A percentile compares a stretch with the other conserved stretches of the same genome.
Evolutionary conservation across 2,329 filamentous ascomycete genomes (phyloP).

Genomic region (Basipetospora sp.): DNA sequence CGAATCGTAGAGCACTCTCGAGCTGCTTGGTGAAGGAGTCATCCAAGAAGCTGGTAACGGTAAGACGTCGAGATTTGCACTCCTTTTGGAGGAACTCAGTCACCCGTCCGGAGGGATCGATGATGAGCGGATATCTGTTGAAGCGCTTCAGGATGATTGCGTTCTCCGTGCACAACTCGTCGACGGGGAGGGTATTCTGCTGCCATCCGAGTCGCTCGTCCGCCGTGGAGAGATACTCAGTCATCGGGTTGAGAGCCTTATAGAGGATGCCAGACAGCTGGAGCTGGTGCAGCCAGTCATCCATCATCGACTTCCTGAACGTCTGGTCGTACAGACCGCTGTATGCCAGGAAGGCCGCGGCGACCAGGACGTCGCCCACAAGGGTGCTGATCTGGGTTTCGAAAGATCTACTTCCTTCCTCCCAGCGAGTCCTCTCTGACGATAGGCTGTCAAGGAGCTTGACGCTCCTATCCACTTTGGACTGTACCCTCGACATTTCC

Average conservation of each 20-base stretch:
- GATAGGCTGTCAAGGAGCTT: slow-evolving; percentile 86
- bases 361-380: slow-evolving; percentile 86
- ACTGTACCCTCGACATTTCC: slow-evolving; percentile 91
- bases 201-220: slow-evolving; percentile 94
- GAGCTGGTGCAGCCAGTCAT: slow-evolving; percentile 92
- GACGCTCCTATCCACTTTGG: slow-evolving; percentile 94
- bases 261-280: slow-evolving; percentile 82
- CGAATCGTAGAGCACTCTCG: slow-evolving; percentile 90
- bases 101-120: slow-evolving; percentile 87
- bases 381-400: slow-evolving; percentile 95
- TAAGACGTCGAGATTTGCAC: slow-evolving; percentile 70
- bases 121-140: slow-evolving; percentile 95
- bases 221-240: slow-evolving; percentile 89
- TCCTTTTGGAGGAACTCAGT: slow-evolving; percentile 93
- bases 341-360: slow-evolving; percentile 94
- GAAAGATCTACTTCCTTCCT: slow-evolving; percentile 93
- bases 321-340: slow-evolving; percentile 95
- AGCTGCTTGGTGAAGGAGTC: slow-evolving; percentile 96
- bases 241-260: slow-evolving; percentile 87
- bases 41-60: slow-evolving; percentile 93
- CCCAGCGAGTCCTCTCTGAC: slow-evolving; percentile 85
- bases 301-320: slow-evolving; percentile 92
- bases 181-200: slow-evolving; percentile 79
- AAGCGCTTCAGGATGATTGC: slow-evolving; percentile 94
- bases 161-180: slow-evolving; percentile 96